Base-by-base conservation (phyloP, 129 eudicot genomes). In the Glebionis coronaria region DNA sequence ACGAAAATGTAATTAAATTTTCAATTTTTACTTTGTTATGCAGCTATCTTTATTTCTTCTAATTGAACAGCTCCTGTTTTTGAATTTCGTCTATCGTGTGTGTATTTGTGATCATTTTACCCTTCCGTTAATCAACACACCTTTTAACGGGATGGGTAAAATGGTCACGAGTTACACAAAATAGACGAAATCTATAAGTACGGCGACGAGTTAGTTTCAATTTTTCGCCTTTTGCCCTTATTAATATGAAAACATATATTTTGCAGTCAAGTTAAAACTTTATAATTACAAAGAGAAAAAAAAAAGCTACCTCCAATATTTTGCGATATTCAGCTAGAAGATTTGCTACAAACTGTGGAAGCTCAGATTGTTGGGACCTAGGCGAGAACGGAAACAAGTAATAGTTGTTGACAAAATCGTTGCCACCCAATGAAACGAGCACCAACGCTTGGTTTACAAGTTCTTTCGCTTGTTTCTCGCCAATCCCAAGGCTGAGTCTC, bases 401-500 rank as follows among this genome's bases (percentile, higher is more conserved):
- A 61, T 77, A 77, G 72, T 77, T 77, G 76, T 77, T 77, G 1
- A 77, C 59, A 20, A 77, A 77, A 58, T 77, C 81, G 38, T 77
- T 77, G 55, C 81, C 81, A 10, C 81, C 81, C 72, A 77, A 56
- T 2, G 81, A 70, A 56, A 77, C 12, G 13, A 77, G 77, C 49
- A 71, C 47, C 54, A 77, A 64, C 0, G 77, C 77, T 29, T 67
- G 61, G 63, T 71, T 77, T 12, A 77, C 73, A 12, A 13, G 68
- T 13, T 71, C 47, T 21, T 71, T 56, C 7, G 73, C 72, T 65
- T 61, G 63, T 25, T 38, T 25, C 29, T 53, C 72, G 19, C 68
- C 81, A 0, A 76, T 53, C 0, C 47, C 55, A 12, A 0, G 21
- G 25, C 78, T 61, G 13, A 81, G 40, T 67, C 74, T 42, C 55